phyloP scores from a whole-genome alignment of 805 yeast genomes.

The Candida ascalaphidarum region DNA sequence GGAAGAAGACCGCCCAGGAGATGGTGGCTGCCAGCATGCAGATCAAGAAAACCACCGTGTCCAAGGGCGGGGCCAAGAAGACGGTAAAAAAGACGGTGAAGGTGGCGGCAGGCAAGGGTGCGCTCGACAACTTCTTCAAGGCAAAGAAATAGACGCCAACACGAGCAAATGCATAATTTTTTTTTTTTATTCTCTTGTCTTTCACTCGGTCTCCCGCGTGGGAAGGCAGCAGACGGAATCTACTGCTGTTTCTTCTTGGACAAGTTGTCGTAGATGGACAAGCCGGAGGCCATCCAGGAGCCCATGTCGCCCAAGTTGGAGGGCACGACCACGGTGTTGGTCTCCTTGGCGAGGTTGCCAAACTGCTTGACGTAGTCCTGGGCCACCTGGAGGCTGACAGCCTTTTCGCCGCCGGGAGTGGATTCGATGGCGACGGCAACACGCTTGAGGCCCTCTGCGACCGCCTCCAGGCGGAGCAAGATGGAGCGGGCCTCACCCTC shows the following conservation, averaged over 20 bases:
- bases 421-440: slow-evolving; percentile 60
- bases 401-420: slow-evolving; percentile 66
- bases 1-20: slow-evolving; percentile 12
- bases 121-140: slow-evolving; percentile 60
- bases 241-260: slow-evolving; percentile 4
- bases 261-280: slow-evolving; percentile 60
- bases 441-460: slow-evolving; percentile 58
- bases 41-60: slow-evolving; percentile 9
- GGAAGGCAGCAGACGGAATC: not conserved
- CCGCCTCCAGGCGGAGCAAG: slow-evolving; percentile 57
- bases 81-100: slow-evolving; percentile 19
- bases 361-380: slow-evolving; percentile 79
- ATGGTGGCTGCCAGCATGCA: slow-evolving; percentile 19
- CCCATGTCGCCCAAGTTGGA: slow-evolving; percentile 69
- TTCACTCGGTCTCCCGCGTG: not conserved
- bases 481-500: slow-evolving; percentile 68
- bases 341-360: slow-evolving; percentile 73
- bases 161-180: not conserved
- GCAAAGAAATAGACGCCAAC: not conserved
- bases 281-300: slow-evolving; percentile 65
- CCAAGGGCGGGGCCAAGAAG: slow-evolving; percentile 13
- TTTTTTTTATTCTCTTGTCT: too few species aligned
- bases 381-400: slow-evolving; percentile 73
- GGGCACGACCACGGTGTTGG: slow-evolving; percentile 72
- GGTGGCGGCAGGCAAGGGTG: slow-evolving; percentile 55